These are phyloP conservation scores for Globisporangium nagaii DNA, from an alignment of 352 stramenopile species.

Conservation along the genomic window DNA sequence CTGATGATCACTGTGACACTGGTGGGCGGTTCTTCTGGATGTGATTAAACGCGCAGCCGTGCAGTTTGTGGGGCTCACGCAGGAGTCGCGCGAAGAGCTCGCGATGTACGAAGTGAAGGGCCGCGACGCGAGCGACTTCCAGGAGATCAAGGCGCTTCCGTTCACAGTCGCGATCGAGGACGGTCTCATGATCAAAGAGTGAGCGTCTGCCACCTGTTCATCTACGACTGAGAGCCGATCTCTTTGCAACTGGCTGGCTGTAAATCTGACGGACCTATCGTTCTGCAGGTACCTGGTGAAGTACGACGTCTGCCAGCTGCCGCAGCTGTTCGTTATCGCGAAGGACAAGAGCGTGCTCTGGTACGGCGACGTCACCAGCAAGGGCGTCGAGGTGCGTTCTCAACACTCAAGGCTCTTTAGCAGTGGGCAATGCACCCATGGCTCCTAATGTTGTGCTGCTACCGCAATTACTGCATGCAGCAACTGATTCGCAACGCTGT, in stretches of 20 bases:
- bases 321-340: constrained; percentile 52
- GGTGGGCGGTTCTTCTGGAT: too few relatives aligned
- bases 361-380: constrained; percentile 39
- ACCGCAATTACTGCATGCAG: constrained; percentile 3
- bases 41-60: too few relatives aligned
- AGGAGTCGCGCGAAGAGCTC: constrained; percentile 62
- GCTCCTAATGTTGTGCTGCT: background rate
- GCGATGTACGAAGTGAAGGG: constrained; percentile 58
- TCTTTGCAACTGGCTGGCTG: too few relatives aligned
- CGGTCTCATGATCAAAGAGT: constrained; percentile 68
- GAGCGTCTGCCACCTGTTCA: too few relatives aligned
- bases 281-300: constrained; percentile 49
- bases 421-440: too few relatives aligned
- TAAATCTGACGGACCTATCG: too few relatives aligned
- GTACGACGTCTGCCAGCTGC: constrained; percentile 48
- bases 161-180: constrained; percentile 70
- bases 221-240: too few relatives aligned
- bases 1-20: too few relatives aligned
- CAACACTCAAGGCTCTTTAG: background rate
- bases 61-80: constrained; percentile 62
- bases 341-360: constrained; percentile 55
- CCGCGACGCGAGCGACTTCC: constrained; percentile 46
- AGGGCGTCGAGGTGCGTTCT: constrained; percentile 27
- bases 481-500: constrained; percentile 31
- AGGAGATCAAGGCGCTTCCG: constrained; percentile 35